phyloP scores from a whole-genome alignment of 139 green algal species.

The Zygnema circumcarinatum region DNA sequence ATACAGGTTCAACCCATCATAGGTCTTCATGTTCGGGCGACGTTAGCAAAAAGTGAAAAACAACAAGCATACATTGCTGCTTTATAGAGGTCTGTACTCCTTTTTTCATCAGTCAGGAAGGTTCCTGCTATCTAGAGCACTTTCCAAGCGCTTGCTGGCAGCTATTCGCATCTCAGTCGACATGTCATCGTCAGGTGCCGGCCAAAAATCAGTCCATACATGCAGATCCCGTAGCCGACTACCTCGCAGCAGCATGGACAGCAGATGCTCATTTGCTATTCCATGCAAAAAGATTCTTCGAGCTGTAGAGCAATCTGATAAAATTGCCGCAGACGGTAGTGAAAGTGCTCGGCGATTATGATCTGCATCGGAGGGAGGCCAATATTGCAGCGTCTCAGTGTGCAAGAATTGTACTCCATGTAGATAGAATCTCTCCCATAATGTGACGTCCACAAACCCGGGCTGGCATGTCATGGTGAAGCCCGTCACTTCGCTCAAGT shows the following conservation, averaged over 20 bases:
- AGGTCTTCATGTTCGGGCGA: too few species aligned
- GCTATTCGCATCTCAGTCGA: constrained; percentile 10
- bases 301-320: constrained; percentile 1
- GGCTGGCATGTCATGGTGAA: not conserved
- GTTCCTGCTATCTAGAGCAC: not conserved
- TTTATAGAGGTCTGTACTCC: too few species aligned
- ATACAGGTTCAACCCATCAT: too few species aligned
- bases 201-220: constrained; percentile 19
- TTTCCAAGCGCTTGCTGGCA: constrained; percentile 14
- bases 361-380: constrained; percentile 30
- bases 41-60: too few species aligned
- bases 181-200: constrained; percentile 33
- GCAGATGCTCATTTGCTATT: constrained; percentile 36
- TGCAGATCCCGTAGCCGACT: constrained; percentile 26
- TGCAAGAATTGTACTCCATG: constrained; percentile 28
- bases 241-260: constrained; percentile 13
- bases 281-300: constrained; percentile 26
- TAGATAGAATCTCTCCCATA: constrained; percentile 50
- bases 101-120: constrained; percentile 13
- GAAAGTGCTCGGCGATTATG: constrained; percentile 25
- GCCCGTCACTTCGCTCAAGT: constrained; percentile 28
- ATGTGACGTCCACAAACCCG: constrained; percentile 27
- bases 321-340: constrained; percentile 19
- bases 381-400: constrained; percentile 23
- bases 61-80: too few species aligned